A percentile compares a stretch with the other conserved stretches of the same genome.
Conservation (phyloP, 1,284 basidiomycete species). For the Cryptococcus wingfieldii region DNA sequence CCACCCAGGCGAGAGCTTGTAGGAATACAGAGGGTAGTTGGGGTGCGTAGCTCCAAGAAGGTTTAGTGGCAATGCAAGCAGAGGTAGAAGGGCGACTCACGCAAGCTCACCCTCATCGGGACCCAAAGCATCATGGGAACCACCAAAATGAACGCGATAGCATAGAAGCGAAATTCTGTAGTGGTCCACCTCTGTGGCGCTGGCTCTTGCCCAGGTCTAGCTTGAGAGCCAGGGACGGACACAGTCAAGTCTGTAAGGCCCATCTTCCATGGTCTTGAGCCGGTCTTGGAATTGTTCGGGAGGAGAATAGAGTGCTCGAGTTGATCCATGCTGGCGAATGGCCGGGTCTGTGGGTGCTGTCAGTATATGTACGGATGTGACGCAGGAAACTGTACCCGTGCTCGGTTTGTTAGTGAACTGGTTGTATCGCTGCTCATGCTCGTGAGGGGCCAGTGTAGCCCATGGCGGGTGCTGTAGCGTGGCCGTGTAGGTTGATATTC, state of each 20-base stretch:
- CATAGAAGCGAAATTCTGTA: constrained; percentile 77
- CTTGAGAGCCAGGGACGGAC: constrained; percentile 21
- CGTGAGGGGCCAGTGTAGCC: background rate
- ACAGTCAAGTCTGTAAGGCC: constrained; percentile 38
- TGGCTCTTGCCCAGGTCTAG: constrained; percentile 8
- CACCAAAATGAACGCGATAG: constrained; percentile 58
- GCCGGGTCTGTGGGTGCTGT: background rate
- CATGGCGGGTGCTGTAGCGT: background rate
- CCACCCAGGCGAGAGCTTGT: constrained; percentile 59
- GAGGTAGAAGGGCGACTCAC: constrained; percentile 52
- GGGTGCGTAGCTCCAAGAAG: constrained; percentile 59
- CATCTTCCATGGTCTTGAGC: background rate
- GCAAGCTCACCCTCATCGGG: constrained; percentile 68
- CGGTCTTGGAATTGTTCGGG: background rate
- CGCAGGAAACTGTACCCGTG: background rate
- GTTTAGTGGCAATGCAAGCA: too few relatives aligned
- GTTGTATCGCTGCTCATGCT: background rate
- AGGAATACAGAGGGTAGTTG: constrained; percentile 64
- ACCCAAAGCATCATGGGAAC: constrained; percentile 76
- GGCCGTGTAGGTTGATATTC: too few relatives aligned
- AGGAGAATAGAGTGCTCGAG: background rate
- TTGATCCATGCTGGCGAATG: background rate
- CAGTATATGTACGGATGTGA: background rate
- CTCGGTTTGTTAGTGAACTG: background rate
- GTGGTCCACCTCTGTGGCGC: constrained; percentile 65